These are phyloP conservation scores for Daldinia eschscholtzii DNA, from an alignment of 2,329 filamentous ascomycete genomes.

Conservation along the genomic window DNA sequence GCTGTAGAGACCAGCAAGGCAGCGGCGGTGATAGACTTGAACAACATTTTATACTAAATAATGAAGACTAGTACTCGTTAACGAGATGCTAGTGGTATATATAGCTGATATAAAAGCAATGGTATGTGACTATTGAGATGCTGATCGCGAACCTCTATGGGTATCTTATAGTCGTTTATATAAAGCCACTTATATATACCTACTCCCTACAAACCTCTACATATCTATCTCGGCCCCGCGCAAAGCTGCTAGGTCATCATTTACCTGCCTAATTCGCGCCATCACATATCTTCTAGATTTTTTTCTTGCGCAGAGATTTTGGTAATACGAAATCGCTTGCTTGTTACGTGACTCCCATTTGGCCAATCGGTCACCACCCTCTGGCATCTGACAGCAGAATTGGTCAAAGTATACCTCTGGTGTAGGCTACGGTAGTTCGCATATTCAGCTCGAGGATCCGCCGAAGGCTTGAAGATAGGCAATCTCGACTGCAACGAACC, in stretches of 20 bases:
- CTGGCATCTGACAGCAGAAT: constrained; percentile 23
- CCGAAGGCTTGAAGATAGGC: constrained; percentile 11
- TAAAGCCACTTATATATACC: neutral
- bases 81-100: neutral
- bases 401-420: constrained; percentile 15
- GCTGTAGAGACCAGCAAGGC: constrained; percentile 46
- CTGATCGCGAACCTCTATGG: neutral
- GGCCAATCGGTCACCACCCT: constrained; percentile 21
- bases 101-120: neutral
- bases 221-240: constrained; percentile 20
- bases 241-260: constrained; percentile 16
- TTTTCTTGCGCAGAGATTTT: constrained; percentile 7
- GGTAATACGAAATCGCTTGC: constrained; percentile 23
- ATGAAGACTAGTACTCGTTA: neutral
- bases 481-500: constrained; percentile 31
- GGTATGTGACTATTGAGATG: neutral
- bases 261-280: constrained; percentile 41
- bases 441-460: constrained; percentile 3
- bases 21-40: constrained; percentile 42
- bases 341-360: constrained; percentile 26
- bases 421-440: constrained; percentile 9
- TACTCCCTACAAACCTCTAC: neutral
- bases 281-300: constrained; percentile 18
- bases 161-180: constrained; percentile 28
- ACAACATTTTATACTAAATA: constrained; percentile 40